Conservation (phyloP, 2,329 filamentous ascomycete species). For the Arthroderma uncinatum region DNA sequence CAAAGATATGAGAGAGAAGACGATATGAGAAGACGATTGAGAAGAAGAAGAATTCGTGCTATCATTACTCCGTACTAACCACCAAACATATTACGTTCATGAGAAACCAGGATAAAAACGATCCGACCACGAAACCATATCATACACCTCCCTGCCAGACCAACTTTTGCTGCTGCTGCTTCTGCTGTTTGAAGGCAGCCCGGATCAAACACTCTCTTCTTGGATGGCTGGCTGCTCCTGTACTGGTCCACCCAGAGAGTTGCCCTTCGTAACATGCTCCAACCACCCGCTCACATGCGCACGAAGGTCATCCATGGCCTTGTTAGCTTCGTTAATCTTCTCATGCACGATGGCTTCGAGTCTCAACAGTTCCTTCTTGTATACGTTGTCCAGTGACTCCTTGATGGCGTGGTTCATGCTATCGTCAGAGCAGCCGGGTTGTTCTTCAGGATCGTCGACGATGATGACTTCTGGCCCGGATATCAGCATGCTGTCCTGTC, state of each 20-base stretch:
- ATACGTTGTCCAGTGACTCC: constrained; percentile 38
- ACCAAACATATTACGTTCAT: constrained; percentile 4
- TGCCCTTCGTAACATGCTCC: background rate
- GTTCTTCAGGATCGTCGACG: background rate
- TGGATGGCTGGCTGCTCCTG: background rate
- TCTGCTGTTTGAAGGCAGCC: background rate
- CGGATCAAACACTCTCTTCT: background rate
- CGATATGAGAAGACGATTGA: background rate
- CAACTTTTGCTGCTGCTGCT: background rate
- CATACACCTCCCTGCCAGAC: background rate
- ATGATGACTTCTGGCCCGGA: background rate
- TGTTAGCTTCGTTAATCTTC: constrained; percentile 41
- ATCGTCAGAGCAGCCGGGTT: constrained; percentile 11
- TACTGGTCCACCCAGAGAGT: background rate
- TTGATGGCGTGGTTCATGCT: constrained; percentile 18
- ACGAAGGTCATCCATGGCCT: constrained; percentile 13
- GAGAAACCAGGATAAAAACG: background rate
- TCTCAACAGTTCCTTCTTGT: constrained; percentile 46
- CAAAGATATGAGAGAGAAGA: background rate
- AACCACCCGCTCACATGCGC: background rate
- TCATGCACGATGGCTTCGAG: constrained; percentile 47
- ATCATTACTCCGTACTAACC: too few species aligned
- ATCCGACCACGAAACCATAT: background rate
- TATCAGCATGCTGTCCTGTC: background rate
- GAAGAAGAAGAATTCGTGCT: background rate